Conservation (phyloP, 2,329 filamentous ascomycete species). For the Exophiala phaeomuriformis region DNA sequence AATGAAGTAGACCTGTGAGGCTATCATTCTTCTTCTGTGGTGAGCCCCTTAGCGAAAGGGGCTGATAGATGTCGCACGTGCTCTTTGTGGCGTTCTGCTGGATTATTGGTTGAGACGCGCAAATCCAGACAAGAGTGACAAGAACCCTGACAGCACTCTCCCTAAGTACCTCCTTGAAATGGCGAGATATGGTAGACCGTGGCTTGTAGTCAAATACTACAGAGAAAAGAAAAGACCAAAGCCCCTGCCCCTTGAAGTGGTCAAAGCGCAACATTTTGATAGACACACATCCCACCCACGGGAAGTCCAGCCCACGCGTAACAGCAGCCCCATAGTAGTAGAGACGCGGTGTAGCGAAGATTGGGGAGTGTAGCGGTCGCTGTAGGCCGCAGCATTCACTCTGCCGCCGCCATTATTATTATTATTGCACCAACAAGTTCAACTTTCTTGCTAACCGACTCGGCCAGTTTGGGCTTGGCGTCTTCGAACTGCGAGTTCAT, state of each 20-base stretch:
- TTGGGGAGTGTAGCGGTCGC: no score
- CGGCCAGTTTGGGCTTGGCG: constrained; percentile 8
- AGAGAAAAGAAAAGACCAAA: background rate
- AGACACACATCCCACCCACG: no score
- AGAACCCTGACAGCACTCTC: background rate
- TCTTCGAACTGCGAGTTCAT: constrained; percentile 12
- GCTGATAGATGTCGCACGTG: background rate
- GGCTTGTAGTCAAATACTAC: no score
- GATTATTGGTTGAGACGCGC: background rate
- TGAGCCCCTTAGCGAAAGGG: background rate
- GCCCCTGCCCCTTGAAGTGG: background rate
- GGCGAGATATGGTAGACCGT: no score
- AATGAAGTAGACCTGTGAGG: no score
- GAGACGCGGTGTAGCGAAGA: no score
- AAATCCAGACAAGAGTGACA: background rate
- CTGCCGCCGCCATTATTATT: no score
- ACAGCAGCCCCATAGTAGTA: no score
- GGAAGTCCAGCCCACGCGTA: no score
- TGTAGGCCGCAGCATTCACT: no score
- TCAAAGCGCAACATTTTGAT: background rate
- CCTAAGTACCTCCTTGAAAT: no score
- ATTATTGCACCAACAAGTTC: background rate
- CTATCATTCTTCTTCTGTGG: background rate
- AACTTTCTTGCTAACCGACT: no score
- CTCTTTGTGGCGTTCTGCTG: background rate